Conservation (phyloP, 192 early-diverging fungal genomes). For the Coemansia sp. region DNA sequence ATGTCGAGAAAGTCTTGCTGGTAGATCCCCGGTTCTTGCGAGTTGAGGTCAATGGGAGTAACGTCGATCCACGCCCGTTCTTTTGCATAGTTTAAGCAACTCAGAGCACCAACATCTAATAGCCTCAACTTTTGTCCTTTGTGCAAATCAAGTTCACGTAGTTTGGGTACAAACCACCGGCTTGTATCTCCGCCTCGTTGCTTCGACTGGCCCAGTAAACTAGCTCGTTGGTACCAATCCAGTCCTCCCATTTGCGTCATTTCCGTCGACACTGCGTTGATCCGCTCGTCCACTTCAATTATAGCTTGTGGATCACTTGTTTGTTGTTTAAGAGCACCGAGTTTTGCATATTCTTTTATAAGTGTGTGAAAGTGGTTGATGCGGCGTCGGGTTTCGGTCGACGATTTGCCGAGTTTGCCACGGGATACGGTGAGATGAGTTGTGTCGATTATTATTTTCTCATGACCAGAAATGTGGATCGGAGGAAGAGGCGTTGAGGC, state of each 20-base stretch:
- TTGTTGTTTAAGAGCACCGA: conserved; percentile 16
- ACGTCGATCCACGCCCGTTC: conserved; percentile 68
- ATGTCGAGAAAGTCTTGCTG: conserved; percentile 84
- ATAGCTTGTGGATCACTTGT: conserved; percentile 36
- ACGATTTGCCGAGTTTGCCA: conserved; percentile 59
- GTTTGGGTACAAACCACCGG: conserved; percentile 71
- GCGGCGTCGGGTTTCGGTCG: conserved; percentile 62
- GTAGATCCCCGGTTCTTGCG: conserved; percentile 68
- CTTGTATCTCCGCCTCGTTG: conserved; percentile 77
- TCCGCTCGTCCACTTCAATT: conserved; percentile 56
- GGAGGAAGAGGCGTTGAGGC: conserved; percentile 22
- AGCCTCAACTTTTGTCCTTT: conserved; percentile 50
- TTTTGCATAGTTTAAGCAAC: conserved; percentile 70
- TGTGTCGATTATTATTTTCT: conserved; percentile 25
- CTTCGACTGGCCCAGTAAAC: conserved; percentile 78
- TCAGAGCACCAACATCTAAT: conserved; percentile 84
- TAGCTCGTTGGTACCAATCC: conserved; percentile 85
- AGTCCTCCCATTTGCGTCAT: conserved; percentile 73
- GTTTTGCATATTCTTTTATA: conserved; percentile 71
- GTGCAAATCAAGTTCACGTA: conserved; percentile 43
- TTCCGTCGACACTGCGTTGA: conserved; percentile 19
- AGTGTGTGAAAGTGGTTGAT: conserved; percentile 81
- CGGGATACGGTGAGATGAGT: conserved; percentile 6
- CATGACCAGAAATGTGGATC: conserved; percentile 34
- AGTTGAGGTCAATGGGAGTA: conserved; percentile 85